Evolutionary conservation across 176 grass and related monocot genomes (phyloP).

Genomic region (Aegilops longissima): DNA sequence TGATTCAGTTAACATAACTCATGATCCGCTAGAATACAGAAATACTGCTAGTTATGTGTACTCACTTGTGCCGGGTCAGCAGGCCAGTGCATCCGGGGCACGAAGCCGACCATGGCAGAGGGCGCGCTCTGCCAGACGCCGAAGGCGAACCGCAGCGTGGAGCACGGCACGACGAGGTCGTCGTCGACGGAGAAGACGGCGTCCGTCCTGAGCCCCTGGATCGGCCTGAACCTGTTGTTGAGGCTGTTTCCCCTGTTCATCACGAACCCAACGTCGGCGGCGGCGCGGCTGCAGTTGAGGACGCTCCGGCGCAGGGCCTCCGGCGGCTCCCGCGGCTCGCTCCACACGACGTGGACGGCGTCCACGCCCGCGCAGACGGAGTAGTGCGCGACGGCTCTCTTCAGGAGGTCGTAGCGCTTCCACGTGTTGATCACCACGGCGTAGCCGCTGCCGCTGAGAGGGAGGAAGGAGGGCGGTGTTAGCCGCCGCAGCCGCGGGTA

Average conservation of each 20-base stretch:
- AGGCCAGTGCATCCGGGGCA: constrained; percentile 82
- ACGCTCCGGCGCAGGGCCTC: constrained; percentile 37
- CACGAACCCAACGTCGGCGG: constrained; percentile 37
- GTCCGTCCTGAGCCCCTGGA: constrained; percentile 50
- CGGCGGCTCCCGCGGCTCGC: constrained; percentile 63
- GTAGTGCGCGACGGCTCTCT: constrained; percentile 61
- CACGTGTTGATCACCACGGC: constrained; percentile 91
- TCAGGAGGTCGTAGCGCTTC: constrained; percentile 71
- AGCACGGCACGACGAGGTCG: constrained; percentile 79
- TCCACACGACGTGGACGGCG: constrained; percentile 83
- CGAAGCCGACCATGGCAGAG: constrained; percentile 80
- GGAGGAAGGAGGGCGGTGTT: neutral
- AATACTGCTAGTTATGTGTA: neutral
- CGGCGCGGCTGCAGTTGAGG: constrained; percentile 13
- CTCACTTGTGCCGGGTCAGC: constrained; percentile 26
- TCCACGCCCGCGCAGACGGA: constrained; percentile 61
- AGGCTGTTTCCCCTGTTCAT: constrained; percentile 63
- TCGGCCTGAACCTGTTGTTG: constrained; percentile 89
- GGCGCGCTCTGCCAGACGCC: constrained; percentile 66
- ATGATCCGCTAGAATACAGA: neutral
- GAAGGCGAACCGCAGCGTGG: constrained; percentile 72
- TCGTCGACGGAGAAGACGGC: constrained; percentile 94
- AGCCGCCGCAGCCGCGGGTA: neutral
- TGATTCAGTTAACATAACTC: neutral
- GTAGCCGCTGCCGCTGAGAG: constrained; percentile 43